Evolutionary conservation across 2,329 filamentous ascomycete genomes (phyloP).

Genomic region (Stagonosporopsis cucurbitacearum): DNA sequence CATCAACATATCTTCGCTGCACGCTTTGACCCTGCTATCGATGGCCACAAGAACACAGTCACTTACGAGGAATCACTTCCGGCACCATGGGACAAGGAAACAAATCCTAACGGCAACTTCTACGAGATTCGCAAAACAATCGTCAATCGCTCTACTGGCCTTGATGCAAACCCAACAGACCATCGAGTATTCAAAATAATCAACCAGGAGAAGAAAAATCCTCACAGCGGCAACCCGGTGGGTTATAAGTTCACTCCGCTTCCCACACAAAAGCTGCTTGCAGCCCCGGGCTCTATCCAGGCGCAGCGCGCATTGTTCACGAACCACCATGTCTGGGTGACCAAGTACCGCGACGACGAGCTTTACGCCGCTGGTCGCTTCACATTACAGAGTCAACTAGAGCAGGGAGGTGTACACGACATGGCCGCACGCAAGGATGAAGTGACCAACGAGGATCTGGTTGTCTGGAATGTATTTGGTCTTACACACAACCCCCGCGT

Average conservation of each 20-base stretch:
- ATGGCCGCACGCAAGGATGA: slow-evolving; percentile 53
- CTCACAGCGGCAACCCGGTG: slow-evolving; percentile 53
- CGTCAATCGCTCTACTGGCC: slow-evolving; percentile 55
- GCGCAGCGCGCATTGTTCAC: slow-evolving; percentile 57
- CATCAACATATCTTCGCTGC: slow-evolving; percentile 72
- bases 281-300: slow-evolving; percentile 54
- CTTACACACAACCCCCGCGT: slow-evolving; percentile 59
- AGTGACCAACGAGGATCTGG: slow-evolving; percentile 55
- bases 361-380: slow-evolving; percentile 58
- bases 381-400: slow-evolving; percentile 54
- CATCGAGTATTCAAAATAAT: slow-evolving; percentile 64
- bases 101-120: slow-evolving; percentile 67
- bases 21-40: slow-evolving; percentile 68
- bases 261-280: slow-evolving; percentile 59
- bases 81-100: slow-evolving; percentile 57
- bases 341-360: slow-evolving; percentile 60
- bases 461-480: slow-evolving; percentile 59
- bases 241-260: slow-evolving; percentile 58
- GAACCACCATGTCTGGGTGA: slow-evolving; percentile 61
- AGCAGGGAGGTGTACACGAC: slow-evolving; percentile 54
- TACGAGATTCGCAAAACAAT: slow-evolving; percentile 62
- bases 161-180: slow-evolving; percentile 61
- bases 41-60: slow-evolving; percentile 62
- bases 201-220: slow-evolving; percentile 56
- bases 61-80: slow-evolving; percentile 61